These are phyloP conservation scores for Brasenia schreberi DNA, from an alignment of 164 flowering plant genomes.

Conservation along the genomic window DNA sequence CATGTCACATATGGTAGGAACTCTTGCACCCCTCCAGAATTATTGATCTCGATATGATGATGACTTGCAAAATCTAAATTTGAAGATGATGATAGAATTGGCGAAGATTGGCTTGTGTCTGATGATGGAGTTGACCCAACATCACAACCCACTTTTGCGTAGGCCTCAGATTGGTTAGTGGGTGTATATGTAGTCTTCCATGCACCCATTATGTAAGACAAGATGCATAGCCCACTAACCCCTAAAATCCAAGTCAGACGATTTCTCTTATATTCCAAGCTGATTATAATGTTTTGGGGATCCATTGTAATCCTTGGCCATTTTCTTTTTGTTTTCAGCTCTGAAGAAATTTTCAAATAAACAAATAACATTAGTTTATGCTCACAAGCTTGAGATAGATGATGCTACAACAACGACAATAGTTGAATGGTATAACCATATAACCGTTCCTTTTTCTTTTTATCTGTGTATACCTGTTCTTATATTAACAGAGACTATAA, in stretches of 20 bases:
- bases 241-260: constrained; percentile 59
- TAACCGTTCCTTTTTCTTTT: too few species aligned
- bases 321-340: too few species aligned
- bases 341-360: too few species aligned
- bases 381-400: too few species aligned
- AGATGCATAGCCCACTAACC: constrained; percentile 64
- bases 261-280: constrained; percentile 44
- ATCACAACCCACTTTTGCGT: constrained; percentile 24
- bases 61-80: constrained; percentile 66
- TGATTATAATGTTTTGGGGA: constrained; percentile 71
- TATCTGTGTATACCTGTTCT: too few species aligned
- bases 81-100: background rate
- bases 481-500: too few species aligned
- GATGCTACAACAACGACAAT: too few species aligned
- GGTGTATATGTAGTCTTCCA: constrained; percentile 42
- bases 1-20: constrained; percentile 58
- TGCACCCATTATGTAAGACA: constrained; percentile 70
- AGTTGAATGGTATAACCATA: too few species aligned
- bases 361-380: too few species aligned
- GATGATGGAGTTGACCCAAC: too few species aligned
- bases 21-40: constrained; percentile 9
- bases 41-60: constrained; percentile 38
- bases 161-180: constrained; percentile 23
- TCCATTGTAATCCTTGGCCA: constrained; percentile 74
- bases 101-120: too few species aligned